These are phyloP conservation scores for Coemansia nantahalensis DNA, from an alignment of 192 early-diverging fungal species.

Conservation along the genomic window DNA sequence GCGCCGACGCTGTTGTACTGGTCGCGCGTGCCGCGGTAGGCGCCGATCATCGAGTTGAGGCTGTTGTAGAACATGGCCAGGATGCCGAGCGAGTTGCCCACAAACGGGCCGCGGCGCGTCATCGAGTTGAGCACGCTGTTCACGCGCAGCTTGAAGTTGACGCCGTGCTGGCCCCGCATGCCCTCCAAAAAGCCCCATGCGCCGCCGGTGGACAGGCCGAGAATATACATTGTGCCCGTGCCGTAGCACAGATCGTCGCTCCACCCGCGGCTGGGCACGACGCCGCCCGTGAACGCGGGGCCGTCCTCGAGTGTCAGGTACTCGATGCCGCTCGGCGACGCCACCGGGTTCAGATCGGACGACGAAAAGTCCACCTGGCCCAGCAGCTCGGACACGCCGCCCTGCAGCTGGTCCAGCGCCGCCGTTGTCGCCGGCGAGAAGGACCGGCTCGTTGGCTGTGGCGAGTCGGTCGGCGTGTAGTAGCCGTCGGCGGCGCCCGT, in stretches of 20 bases:
- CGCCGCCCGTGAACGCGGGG: conserved; percentile 33
- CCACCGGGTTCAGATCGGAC: conserved; percentile 27
- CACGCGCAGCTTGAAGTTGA: conserved; percentile 68
- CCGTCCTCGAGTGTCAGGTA: conserved; percentile 52
- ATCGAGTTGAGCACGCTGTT: conserved; percentile 80
- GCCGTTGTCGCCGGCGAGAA: conserved; percentile 9
- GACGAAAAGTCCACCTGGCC: conserved; percentile 50
- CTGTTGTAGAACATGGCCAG: conserved; percentile 82
- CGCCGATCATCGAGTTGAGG: conserved; percentile 65
- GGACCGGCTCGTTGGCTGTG: conserved; percentile 3
- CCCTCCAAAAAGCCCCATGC: conserved; percentile 76
- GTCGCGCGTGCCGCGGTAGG: conserved; percentile 61
- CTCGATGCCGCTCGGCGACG: conserved; percentile 40
- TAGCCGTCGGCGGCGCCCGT: not conserved
- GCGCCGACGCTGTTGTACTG: conserved; percentile 66
- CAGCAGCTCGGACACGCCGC: conserved; percentile 49
- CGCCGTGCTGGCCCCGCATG: conserved; percentile 59
- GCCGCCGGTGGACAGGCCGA: conserved; percentile 70
- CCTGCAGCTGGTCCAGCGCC: conserved; percentile 30
- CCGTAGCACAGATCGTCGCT: conserved; percentile 84
- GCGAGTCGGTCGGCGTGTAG: not conserved
- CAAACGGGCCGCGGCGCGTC: conserved; percentile 79
- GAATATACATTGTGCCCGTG: conserved; percentile 74
- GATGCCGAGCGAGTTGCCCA: conserved; percentile 79
- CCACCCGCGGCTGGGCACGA: conserved; percentile 74